Base-by-base conservation (phyloP, 2,329 filamentous ascomycete species). In the Pyrenophora teres region DNA sequence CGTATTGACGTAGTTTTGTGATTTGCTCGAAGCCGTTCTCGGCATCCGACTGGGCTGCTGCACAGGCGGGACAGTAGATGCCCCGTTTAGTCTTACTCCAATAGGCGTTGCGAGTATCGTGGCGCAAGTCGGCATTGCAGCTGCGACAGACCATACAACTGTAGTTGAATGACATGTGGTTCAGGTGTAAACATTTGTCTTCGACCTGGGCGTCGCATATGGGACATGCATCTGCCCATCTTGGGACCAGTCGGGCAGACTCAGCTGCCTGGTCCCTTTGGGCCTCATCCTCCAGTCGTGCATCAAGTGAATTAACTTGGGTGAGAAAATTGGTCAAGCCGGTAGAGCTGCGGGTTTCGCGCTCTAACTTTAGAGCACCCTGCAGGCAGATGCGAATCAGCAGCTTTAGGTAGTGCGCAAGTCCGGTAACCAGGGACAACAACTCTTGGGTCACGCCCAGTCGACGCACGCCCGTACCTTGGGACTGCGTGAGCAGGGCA, bases 351-450 rank as follows among this genome's bases (percentile, higher is more conserved):
- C 83, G 81, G 41, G 87, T 87, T 66, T 97, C 93, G 50, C 91
- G 87, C 74, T 99, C 94, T 33, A 97, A 83, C 67, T 92, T 93
- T 40, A 99, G 79, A 6, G 94, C 88, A 27, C 93, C 94, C 71
- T 97, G 95, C 23, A 99, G 82, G 69, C 94, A 97, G 64, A 99
- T 99, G 42, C 94, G 87, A 65, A 99, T 99, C 53, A 99, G 84
- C 30, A 99, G 87, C 75, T 99, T 99, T 46, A 99, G 84, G 70
- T 99, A 99, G 74, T 99, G 94, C 15, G 94, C 94, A 44, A 99
- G 82, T 31, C 94, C 93, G 33, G 94, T 99, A 46, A 99, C 94
- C 6, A 99, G 82, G 6, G 93, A 96, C n/a, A 99, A 78, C n/a
- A 99, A 82, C 72, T 99, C 94, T 73, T 99, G 94, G 7, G 94